Conservation (phyloP, 441 rosid species). For the Erodium moschatum region DNA sequence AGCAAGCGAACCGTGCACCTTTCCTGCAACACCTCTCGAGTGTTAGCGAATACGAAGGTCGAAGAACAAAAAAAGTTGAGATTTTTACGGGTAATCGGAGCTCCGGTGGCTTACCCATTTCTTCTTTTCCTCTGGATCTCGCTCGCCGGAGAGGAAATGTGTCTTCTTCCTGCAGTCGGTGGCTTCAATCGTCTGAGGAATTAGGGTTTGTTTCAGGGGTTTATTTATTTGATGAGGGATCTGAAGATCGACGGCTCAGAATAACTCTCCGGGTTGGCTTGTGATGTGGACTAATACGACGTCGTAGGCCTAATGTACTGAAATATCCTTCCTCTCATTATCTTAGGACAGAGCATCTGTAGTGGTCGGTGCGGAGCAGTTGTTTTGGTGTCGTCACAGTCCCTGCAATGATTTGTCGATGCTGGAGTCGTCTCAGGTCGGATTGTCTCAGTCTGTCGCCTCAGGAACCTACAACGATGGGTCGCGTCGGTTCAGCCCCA, state of each 20-base stretch:
- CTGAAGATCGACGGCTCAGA: conserved; percentile 8
- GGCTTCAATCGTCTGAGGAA: neutral
- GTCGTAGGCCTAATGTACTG: neutral
- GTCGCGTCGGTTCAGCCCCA: too few relatives aligned
- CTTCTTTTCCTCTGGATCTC: conserved; percentile 4
- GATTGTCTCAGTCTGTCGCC: too few relatives aligned
- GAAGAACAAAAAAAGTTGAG: neutral
- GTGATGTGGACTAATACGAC: neutral
- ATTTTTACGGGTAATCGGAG: neutral
- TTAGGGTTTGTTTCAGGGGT: neutral
- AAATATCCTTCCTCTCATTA: neutral
- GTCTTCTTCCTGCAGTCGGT: neutral
- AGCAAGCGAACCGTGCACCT: conserved; percentile 20
- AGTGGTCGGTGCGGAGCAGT: too few relatives aligned
- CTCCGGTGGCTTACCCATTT: neutral
- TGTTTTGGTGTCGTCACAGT: too few relatives aligned
- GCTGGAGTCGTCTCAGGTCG: too few relatives aligned
- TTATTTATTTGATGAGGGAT: neutral
- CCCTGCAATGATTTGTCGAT: too few relatives aligned
- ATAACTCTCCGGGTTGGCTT: neutral
- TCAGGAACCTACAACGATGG: too few relatives aligned
- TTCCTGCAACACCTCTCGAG: conserved; percentile 4
- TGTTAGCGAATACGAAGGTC: neutral
- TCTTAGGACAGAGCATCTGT: neutral
- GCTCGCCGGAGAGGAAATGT: neutral